A percentile compares a stretch with the other conserved stretches of the same genome.
Evolutionary conservation across 805 yeast genomes (phyloP).

Genomic region (Cephaloascus albidus): DNA sequence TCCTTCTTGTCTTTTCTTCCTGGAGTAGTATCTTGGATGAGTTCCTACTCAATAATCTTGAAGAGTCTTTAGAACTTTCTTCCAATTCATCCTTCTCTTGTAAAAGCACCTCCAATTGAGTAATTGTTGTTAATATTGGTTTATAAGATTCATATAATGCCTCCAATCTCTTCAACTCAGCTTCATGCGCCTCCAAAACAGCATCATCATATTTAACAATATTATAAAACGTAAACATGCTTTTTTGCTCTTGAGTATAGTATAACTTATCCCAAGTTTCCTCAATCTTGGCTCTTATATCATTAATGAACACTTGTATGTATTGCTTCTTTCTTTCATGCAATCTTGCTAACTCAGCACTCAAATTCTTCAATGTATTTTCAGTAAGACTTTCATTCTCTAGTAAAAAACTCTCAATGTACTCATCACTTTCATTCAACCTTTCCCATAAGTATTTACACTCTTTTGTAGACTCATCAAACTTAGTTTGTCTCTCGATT

Average conservation of each 20-base stretch:
- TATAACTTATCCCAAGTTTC: conserved; percentile 55
- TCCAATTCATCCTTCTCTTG: conserved; percentile 54
- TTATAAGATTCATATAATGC: conserved; percentile 38
- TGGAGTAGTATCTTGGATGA: conserved; percentile 70
- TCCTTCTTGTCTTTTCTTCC: conserved; percentile 72
- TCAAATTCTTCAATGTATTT: conserved; percentile 37
- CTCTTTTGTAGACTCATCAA: conserved; percentile 18
- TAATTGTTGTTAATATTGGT: conserved; percentile 47
- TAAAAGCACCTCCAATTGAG: conserved; percentile 44
- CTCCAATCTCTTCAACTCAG: conserved; percentile 45
- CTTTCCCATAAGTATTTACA: conserved; percentile 35
- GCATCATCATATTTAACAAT: conserved; percentile 45
- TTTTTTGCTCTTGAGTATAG: conserved; percentile 43
- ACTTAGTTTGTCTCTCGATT: conserved; percentile 23
- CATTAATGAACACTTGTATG: conserved; percentile 59
- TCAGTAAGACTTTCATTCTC: conserved; percentile 38
- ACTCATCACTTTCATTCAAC: conserved; percentile 24
- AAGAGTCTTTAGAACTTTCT: conserved; percentile 69
- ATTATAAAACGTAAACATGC: conserved; percentile 32
- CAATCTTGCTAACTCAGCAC: conserved; percentile 47
- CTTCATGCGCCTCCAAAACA: conserved; percentile 54
- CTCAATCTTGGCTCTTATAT: conserved; percentile 49
- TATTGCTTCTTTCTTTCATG: conserved; percentile 50
- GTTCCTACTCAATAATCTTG: conserved; percentile 64
- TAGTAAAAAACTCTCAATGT: conserved; percentile 26